Percentiles rank a stretch among this genome's conserved stretches.
These are phyloP conservation scores for Peronosclerospora sorghi DNA, from an alignment of 352 stramenopile genomes.

Conservation along the genomic window DNA sequence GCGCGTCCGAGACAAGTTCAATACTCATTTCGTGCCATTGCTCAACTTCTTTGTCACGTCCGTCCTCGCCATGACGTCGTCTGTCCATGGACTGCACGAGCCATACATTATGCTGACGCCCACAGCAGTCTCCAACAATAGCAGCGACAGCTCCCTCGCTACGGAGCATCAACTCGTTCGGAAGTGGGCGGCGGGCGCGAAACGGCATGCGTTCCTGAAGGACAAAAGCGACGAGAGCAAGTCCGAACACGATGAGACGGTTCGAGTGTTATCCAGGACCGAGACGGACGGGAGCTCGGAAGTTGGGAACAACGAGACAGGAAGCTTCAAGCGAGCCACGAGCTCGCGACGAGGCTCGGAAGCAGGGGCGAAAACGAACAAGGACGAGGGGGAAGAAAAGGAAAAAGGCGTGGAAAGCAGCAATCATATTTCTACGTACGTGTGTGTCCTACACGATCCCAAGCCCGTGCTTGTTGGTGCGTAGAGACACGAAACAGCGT, in stretches of 20 bases:
- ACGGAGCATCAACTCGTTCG: constrained; percentile 30
- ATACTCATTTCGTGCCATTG: too few relatives aligned
- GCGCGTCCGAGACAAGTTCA: too few relatives aligned
- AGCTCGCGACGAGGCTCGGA: background rate
- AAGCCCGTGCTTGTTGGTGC: constrained; percentile 59
- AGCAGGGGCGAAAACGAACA: constrained; percentile 16
- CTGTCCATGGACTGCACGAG: constrained; percentile 11
- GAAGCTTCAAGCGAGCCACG: too few relatives aligned
- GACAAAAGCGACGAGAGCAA: constrained; percentile 21
- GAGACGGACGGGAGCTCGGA: constrained; percentile 34
- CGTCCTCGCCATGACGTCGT: too few relatives aligned
- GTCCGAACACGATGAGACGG: constrained; percentile 9
- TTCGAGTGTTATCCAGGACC: constrained; percentile 21
- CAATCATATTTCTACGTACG: constrained; percentile 39
- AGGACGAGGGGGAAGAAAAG: constrained; percentile 15
- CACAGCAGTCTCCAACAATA: constrained; percentile 18
- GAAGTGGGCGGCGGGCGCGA: constrained; percentile 30
- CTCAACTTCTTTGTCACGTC: too few relatives aligned
- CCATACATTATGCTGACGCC: constrained; percentile 49
- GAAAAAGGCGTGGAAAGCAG: too few relatives aligned
- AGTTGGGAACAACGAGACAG: constrained; percentile 17
- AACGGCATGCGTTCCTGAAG: constrained; percentile 24
- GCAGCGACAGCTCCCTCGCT: constrained; percentile 8
- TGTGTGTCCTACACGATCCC: constrained; percentile 68
- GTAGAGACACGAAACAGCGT: background rate